These are phyloP conservation scores for Colletotrichum sublineola DNA, from an alignment of 2,329 filamentous ascomycete genomes.

Conservation along the genomic window DNA sequence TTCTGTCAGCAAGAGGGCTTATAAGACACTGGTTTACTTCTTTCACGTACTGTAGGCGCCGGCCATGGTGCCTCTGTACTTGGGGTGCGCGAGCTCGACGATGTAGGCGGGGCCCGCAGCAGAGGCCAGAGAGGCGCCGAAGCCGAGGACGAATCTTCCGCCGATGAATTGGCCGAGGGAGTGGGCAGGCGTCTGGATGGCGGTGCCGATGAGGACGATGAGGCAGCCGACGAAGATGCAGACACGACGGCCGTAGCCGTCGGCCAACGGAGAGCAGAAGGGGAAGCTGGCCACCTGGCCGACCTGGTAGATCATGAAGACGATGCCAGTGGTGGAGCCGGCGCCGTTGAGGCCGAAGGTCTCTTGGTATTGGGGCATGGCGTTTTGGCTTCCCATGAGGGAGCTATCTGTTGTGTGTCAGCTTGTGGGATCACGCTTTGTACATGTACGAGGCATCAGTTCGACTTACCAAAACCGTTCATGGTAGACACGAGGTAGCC, in stretches of 20 bases:
- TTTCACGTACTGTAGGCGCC: conserved; percentile 65
- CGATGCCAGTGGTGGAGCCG: conserved; percentile 59
- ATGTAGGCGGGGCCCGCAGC: conserved; percentile 73
- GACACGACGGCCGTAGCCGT: conserved; percentile 62
- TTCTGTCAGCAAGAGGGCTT: neutral
- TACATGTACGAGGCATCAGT: fast-evolving
- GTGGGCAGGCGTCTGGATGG: conserved; percentile 57
- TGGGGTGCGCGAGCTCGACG: conserved; percentile 73
- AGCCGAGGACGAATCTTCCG: conserved; percentile 57
- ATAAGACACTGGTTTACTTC: neutral
- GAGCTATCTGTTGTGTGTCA: conserved; percentile 56
- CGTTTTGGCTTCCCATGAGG: conserved; percentile 55
- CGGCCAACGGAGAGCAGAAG: conserved; percentile 62
- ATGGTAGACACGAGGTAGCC: conserved; percentile 49
- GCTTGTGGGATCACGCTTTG: neutral
- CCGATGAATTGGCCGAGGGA: conserved; percentile 61
- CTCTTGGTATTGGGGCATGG: conserved; percentile 61
- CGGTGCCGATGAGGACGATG: conserved; percentile 62
- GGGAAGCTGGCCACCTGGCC: conserved; percentile 63
- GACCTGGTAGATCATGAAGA: conserved; percentile 62
- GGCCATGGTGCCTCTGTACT: conserved; percentile 66
- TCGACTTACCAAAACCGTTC: conserved; percentile 48
- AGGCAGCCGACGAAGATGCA: conserved; percentile 65
- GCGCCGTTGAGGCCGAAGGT: conserved; percentile 58
- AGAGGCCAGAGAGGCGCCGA: conserved; percentile 69